Percentiles rank a stretch among this genome's conserved stretches.
These are phyloP conservation scores for Tulasnella sp. DNA, from an alignment of 768 basidiomycete species.

Conservation along the genomic window DNA sequence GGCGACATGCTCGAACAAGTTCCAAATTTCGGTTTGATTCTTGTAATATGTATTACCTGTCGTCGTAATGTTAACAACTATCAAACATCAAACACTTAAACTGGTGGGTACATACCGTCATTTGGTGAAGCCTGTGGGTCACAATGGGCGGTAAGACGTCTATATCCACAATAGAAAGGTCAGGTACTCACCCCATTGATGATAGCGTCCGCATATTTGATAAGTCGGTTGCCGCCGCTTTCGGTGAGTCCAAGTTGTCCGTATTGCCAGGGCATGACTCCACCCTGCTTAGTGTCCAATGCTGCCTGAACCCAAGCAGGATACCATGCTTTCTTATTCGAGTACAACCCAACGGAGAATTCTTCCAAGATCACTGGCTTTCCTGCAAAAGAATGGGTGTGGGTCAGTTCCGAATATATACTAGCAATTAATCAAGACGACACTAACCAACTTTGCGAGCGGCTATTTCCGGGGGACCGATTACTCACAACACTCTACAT, in stretches of 20 bases:
- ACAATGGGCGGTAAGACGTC: neutral
- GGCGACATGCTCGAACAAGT: conserved; percentile 32
- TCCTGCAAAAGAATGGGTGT: neutral
- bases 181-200: conserved; percentile 31
- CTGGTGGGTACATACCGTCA: conserved; percentile 31
- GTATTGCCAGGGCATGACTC: conserved; percentile 51
- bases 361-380: conserved; percentile 27
- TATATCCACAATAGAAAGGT: neutral
- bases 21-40: conserved; percentile 40
- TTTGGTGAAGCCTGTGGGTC: conserved; percentile 36
- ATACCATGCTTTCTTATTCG: conserved; percentile 39
- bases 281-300: conserved; percentile 37
- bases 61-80: neutral
- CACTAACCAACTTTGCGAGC: conserved; percentile 27
- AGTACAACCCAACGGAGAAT: conserved; percentile 28
- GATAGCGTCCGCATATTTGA: conserved; percentile 44
- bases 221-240: conserved; percentile 37
- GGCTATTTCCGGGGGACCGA: conserved; percentile 24
- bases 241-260: conserved; percentile 39
- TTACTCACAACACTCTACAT: neutral
- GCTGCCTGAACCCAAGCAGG: conserved; percentile 39
- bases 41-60: conserved; percentile 39
- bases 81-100: neutral
- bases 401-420: neutral
- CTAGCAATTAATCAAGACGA: neutral